Percentiles rank a stretch among this genome's conserved stretches.
Evolutionary conservation across 352 stramenopile species (phyloP).

Genomic region (Phytophthora rubi): DNA sequence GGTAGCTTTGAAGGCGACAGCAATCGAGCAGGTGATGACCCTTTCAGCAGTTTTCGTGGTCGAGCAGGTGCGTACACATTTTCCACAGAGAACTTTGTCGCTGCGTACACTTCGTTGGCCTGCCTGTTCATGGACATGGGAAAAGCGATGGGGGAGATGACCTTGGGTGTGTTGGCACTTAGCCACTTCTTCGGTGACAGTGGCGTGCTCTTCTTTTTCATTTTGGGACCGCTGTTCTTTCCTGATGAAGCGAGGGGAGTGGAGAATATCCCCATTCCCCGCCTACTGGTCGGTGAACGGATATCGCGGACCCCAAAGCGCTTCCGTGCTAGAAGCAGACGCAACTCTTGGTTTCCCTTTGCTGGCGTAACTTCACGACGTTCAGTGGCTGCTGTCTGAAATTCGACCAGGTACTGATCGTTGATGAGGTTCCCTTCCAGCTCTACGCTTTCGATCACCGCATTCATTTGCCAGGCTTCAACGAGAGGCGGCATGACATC

Average conservation of each 20-base stretch:
- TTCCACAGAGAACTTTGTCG: constrained; percentile 11
- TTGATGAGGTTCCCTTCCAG: constrained; percentile 68
- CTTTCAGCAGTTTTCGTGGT: constrained; percentile 19
- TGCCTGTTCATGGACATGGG: constrained; percentile 18
- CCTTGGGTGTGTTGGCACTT: constrained; percentile 25
- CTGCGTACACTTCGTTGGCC: constrained; percentile 10
- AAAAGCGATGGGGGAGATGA: constrained; percentile 29
- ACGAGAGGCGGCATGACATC: constrained; percentile 46
- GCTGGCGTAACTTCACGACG: constrained; percentile 24
- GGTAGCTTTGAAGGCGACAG: constrained; percentile 18
- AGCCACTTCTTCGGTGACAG: constrained; percentile 67
- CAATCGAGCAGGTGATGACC: constrained; percentile 7
- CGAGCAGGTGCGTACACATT: constrained; percentile 9
- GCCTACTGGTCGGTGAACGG: constrained; percentile 9
- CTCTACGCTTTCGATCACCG: constrained; percentile 49
- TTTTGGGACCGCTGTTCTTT: constrained; percentile 8
- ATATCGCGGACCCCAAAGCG: constrained; percentile 32
- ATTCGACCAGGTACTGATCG: constrained; percentile 38
- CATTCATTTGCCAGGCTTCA: constrained; percentile 50
- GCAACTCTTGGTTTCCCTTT: constrained; percentile 44
- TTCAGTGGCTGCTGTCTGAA: constrained; percentile 38
- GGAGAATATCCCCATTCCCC: constrained; percentile 12
- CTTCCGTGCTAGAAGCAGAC: constrained; percentile 55
- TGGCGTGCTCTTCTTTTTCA: constrained; percentile 21
- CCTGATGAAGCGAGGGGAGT: constrained; percentile 8